Evolutionary conservation across 1,284 basidiomycete species (phyloP).

Genomic region (Polyporus tsugae): DNA sequence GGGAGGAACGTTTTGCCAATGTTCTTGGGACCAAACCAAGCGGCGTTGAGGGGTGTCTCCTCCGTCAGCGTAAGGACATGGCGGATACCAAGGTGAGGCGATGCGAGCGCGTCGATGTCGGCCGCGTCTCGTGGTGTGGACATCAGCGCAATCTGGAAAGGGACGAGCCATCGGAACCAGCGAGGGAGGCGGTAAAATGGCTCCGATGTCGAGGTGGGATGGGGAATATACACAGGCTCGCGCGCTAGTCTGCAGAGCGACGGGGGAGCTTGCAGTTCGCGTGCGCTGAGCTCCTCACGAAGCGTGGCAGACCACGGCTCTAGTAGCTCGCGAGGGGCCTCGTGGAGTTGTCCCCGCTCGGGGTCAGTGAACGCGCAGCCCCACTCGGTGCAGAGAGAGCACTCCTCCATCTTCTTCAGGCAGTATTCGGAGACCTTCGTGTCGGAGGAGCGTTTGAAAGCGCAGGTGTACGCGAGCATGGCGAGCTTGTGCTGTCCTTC

Average conservation of each 20-base stretch:
- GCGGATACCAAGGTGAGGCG: slow-evolving; percentile 57
- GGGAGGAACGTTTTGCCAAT: slow-evolving; percentile 66
- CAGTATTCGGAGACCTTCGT: slow-evolving; percentile 51
- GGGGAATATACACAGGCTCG: slow-evolving; percentile 51
- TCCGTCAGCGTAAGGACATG: slow-evolving; percentile 67
- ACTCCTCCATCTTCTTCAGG: slow-evolving; percentile 52
- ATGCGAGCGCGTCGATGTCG: slow-evolving; percentile 58
- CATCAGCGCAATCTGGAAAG: slow-evolving; percentile 65
- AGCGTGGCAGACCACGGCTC: slow-evolving; percentile 53
- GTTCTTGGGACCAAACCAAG: slow-evolving; percentile 55
- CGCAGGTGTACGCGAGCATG: slow-evolving; percentile 61
- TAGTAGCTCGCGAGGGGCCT: slow-evolving; percentile 45
- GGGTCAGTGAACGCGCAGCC: slow-evolving; percentile 52
- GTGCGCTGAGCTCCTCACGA: slow-evolving; percentile 43
- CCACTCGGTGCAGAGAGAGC: slow-evolving; percentile 60
- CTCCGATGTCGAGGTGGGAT: neutral
- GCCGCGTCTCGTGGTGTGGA: slow-evolving; percentile 60
- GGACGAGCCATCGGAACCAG: slow-evolving; percentile 69
- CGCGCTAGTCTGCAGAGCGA: slow-evolving; percentile 52
- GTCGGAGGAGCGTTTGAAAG: slow-evolving; percentile 50
- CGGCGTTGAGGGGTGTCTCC: slow-evolving; percentile 55
- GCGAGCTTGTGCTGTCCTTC: slow-evolving; percentile 53
- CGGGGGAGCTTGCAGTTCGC: slow-evolving; percentile 40
- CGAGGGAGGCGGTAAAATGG: slow-evolving; percentile 55
- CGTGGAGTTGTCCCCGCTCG: slow-evolving; percentile 49